These are phyloP conservation scores for Schwanniomyces vanrijiae DNA, from an alignment of 805 yeast species.

Conservation along the genomic window DNA sequence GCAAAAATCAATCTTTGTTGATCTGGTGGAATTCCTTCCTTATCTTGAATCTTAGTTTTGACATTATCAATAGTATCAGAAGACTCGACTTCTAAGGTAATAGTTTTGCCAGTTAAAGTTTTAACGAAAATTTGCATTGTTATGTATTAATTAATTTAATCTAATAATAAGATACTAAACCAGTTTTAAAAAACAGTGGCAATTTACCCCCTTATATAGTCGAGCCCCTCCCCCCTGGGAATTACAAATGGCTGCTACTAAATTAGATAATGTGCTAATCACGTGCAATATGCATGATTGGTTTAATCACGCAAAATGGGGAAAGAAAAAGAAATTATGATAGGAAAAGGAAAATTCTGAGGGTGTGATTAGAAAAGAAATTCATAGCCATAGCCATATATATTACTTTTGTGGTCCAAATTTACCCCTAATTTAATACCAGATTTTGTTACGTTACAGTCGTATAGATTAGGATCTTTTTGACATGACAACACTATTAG, in stretches of 20 bases:
- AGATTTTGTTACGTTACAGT: not conserved
- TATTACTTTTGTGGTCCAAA: not conserved
- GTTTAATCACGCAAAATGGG: constrained; percentile 1
- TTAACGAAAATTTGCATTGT: constrained; percentile 38
- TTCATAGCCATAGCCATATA: not conserved
- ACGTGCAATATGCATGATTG: not conserved
- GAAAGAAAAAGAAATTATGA: not conserved
- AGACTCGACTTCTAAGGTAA: constrained; percentile 93
- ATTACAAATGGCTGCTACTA: not conserved
- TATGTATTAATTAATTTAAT: constrained; percentile 29
- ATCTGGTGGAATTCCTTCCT: constrained; percentile 99
- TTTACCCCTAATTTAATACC: not conserved
- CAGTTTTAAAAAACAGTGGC: constrained; percentile 4
- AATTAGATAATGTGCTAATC: not conserved
- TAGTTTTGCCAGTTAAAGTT: constrained; percentile 45
- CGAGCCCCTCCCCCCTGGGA: constrained; percentile 1
- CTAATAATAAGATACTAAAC: constrained; percentile 1
- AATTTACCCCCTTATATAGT: constrained; percentile 8
- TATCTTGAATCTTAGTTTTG: constrained; percentile 98
- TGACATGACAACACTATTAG: not conserved
- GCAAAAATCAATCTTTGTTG: constrained; percentile 99
- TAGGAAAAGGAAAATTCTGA: not conserved
- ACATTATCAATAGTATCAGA: constrained; percentile 98
- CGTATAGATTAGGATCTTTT: not conserved
- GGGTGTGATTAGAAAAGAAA: not conserved